Conservation (phyloP, 2,329 filamentous ascomycete species). For the Elsinoe ampelina region DNA sequence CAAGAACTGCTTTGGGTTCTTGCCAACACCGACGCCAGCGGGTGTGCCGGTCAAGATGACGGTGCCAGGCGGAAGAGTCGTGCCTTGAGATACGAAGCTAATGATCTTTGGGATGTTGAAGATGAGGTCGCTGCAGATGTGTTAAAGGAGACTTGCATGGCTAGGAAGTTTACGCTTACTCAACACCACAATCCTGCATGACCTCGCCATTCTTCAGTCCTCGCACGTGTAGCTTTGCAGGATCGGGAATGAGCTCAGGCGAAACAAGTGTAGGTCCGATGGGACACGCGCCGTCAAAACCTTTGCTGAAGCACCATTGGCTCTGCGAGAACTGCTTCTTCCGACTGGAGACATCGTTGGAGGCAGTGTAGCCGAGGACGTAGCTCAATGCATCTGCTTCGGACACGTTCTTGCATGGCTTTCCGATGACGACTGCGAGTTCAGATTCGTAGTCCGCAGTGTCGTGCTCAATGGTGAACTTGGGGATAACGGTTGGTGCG, state of each 20-base stretch:
- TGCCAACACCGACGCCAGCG: slow-evolving; percentile 33
- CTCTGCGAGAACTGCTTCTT: slow-evolving; percentile 46
- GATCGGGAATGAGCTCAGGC: slow-evolving; percentile 16
- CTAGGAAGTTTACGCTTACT: slow-evolving; percentile 25
- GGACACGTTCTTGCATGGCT: slow-evolving; percentile 44
- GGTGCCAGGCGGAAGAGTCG: slow-evolving; percentile 34
- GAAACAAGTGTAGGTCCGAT: slow-evolving; percentile 30
- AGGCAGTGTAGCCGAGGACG: slow-evolving; percentile 54
- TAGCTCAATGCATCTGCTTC: slow-evolving; percentile 50
- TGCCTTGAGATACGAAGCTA: slow-evolving; percentile 33
- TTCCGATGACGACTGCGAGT: slow-evolving; percentile 48
- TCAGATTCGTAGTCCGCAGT: slow-evolving; percentile 53
- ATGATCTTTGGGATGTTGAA: slow-evolving; percentile 42
- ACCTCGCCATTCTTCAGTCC: slow-evolving; percentile 38
- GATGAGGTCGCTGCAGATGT: slow-evolving; percentile 40
- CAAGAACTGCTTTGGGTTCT: slow-evolving; percentile 33
- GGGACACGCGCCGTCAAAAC: slow-evolving; percentile 49
- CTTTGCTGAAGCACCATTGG: slow-evolving; percentile 52
- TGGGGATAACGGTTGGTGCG: slow-evolving; percentile 44
- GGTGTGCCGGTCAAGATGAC: slow-evolving; percentile 38
- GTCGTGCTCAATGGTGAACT: slow-evolving; percentile 43
- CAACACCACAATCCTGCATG: slow-evolving; percentile 40
- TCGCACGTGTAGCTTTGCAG: slow-evolving; percentile 42
- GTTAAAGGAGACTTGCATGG: slow-evolving; percentile 11
- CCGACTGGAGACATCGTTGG: slow-evolving; percentile 55